Base-by-base conservation (phyloP, 495 filamentous ascomycete species). In the Cercophora scortea region DNA sequence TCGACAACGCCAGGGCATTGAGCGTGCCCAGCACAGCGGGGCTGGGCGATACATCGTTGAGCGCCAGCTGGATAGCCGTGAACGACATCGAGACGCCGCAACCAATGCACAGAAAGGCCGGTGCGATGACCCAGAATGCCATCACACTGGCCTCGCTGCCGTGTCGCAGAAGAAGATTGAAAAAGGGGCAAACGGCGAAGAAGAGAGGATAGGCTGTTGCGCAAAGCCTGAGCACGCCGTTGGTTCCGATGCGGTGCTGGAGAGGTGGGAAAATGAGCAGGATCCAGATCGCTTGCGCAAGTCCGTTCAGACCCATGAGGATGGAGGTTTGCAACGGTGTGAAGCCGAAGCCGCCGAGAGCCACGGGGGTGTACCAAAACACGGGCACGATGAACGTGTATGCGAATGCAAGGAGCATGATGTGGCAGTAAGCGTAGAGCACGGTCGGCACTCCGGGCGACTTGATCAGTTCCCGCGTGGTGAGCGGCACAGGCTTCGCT, bases 41-140 rank as follows among this genome's bases (percentile, higher is more conserved):
- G 12, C 73, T 79, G 0, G 86, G 86, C 12, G 81, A 72, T 11
- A 85, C 77, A 51, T 87, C 81, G 66, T 88, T 89, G 25, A 89
- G 53, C 34, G 78, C 79, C 18, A 88, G 78, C 70, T 87, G 84
- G 18, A 80, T 72, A 7, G 74, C 80, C 13, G 84, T 87, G 56
- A 86, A 88, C 4, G 76, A 74, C 83, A 89, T 88, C 41, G 74
- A 77, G 0, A 87, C 78, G 13, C 82, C 83, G 16, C 75, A 73
- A 0, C 80, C 81, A 1, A 79, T 15, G 1, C 69, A 62, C 32
- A 79, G 52, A 8, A 66, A 10, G 0, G 59, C 25, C 1, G 75
- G 74, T 0, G 66, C 62, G 0, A 76, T 38, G n/a, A 79, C 54
- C 83, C 82, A 87, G 56, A 89, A 88, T 0, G 60, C 47, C 0